These are phyloP conservation scores for Gracilaria caudata DNA, from an alignment of 23 red algal genomes.

Conservation along the genomic window DNA sequence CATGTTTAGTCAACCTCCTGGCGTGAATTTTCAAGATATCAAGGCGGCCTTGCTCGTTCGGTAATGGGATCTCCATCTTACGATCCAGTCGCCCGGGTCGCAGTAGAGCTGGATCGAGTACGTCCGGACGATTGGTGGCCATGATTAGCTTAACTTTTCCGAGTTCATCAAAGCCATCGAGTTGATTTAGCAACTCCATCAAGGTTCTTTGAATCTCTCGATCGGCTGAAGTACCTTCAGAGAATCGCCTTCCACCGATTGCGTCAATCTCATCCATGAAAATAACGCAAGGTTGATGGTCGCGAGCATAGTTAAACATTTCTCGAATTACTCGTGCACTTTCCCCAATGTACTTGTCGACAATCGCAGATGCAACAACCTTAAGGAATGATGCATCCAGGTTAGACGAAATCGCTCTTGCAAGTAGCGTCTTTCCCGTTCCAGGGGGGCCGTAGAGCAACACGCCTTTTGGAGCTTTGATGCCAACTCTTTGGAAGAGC, in stretches of 20 bases:
- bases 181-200: slow-evolving; percentile 96
- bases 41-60: slow-evolving; percentile 98
- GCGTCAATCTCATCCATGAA: slow-evolving; percentile 99
- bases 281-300: slow-evolving; percentile 98
- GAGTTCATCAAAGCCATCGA: slow-evolving; percentile 99
- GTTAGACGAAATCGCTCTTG: slow-evolving; percentile 95
- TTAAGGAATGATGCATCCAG: slow-evolving; percentile 96
- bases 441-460: slow-evolving; percentile 98
- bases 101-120: slow-evolving; percentile 94
- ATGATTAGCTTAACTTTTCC: slow-evolving; percentile 98
- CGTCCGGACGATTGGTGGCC: slow-evolving; percentile 99
- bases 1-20: slow-evolving; percentile 84
- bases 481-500: slow-evolving; percentile 94
- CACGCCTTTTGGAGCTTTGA: slow-evolving; percentile 98
- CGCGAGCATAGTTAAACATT: slow-evolving; percentile 98
- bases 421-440: slow-evolving; percentile 97
- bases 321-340: slow-evolving; percentile 97
- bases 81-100: slow-evolving; percentile 96
- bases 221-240: slow-evolving; percentile 98
- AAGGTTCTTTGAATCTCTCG: slow-evolving; percentile 99
- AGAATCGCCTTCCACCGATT: slow-evolving; percentile 97
- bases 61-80: slow-evolving; percentile 98
- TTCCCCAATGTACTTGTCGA: slow-evolving; percentile 99
- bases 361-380: slow-evolving; percentile 97
- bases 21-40: slow-evolving; percentile 99